Percentiles rank a stretch among this genome's conserved stretches.
phyloP scores from a whole-genome alignment of 2,329 filamentous ascomycete species.

The Botrytis porri region DNA sequence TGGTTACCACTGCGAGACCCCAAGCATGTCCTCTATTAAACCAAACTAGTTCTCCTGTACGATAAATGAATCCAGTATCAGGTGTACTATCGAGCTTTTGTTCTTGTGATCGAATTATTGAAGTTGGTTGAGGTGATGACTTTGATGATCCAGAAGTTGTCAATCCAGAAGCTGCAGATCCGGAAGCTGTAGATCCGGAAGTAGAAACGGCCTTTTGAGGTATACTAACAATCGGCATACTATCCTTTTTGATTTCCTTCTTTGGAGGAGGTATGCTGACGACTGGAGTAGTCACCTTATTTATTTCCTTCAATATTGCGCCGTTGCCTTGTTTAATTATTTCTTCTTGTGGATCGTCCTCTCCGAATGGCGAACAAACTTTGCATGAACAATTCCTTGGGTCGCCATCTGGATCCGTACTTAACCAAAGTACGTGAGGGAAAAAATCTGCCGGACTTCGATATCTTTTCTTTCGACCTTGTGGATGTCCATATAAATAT shows the following conservation, averaged over 20 bases:
- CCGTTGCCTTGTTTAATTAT: slow-evolving; percentile 23
- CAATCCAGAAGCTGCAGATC: neutral
- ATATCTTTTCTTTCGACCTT: slow-evolving; percentile 55
- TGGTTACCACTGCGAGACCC: slow-evolving; percentile 51
- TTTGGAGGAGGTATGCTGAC: slow-evolving; percentile 13
- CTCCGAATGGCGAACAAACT: slow-evolving; percentile 53
- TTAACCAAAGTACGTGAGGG: slow-evolving; percentile 56
- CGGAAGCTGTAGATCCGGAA: neutral
- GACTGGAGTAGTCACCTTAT: neutral
- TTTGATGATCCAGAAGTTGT: slow-evolving; percentile 13
- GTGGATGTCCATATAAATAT: slow-evolving; percentile 58
- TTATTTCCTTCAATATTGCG: slow-evolving; percentile 24
- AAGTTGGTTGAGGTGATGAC: slow-evolving; percentile 16
- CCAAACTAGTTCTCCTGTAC: slow-evolving; percentile 56
- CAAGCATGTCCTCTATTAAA: slow-evolving; percentile 51
- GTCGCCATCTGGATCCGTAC: slow-evolving; percentile 51
- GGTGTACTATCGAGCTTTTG: slow-evolving; percentile 49
- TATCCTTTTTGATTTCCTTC: slow-evolving; percentile 23
- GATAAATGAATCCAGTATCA: slow-evolving; percentile 47
- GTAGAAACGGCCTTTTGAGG: neutral
- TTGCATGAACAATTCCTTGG: slow-evolving; percentile 54
- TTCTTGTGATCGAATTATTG: slow-evolving; percentile 38
- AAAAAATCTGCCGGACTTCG: slow-evolving; percentile 59
- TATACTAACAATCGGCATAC: slow-evolving; percentile 8
- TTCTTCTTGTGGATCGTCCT: slow-evolving; percentile 40